phyloP scores from a whole-genome alignment of 164 flowering plant genomes.

The Nymphaea colorata region DNA sequence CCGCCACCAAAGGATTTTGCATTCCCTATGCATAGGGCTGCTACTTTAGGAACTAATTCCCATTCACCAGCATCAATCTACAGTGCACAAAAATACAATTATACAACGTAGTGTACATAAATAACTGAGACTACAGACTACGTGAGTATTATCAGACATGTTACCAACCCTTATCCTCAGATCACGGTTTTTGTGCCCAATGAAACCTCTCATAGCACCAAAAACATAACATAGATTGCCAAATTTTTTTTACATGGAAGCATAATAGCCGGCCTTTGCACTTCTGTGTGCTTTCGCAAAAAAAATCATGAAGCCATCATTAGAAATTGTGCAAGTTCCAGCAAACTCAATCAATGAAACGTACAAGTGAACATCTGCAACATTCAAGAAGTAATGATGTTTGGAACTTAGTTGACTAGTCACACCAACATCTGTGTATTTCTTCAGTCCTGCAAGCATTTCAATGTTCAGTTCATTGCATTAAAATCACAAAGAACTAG shows the following conservation, averaged over 20 bases:
- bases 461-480: no score
- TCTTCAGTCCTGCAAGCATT: constrained; percentile 41
- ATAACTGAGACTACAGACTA: no score
- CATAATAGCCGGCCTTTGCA: constrained; percentile 99
- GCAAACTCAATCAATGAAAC: constrained; percentile 13
- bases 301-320: neutral
- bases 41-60: constrained; percentile 66
- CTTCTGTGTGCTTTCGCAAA: constrained; percentile 54
- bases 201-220: no score
- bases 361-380: constrained; percentile 96
- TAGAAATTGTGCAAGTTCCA: no score
- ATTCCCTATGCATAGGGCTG: constrained; percentile 93
- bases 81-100: constrained; percentile 5
- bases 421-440: constrained; percentile 73
- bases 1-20: constrained; percentile 98
- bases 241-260: no score
- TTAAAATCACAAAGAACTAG: no score
- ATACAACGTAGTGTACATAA: neutral
- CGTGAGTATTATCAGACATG: no score
- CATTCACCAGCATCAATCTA: constrained; percentile 86
- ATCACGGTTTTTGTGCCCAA: no score
- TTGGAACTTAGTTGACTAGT: constrained; percentile 39
- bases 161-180: constrained; percentile 66
- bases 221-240: no score
- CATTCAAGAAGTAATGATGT: constrained; percentile 80